These are phyloP conservation scores for Coprinopsis sp. DNA, from an alignment of 768 basidiomycete genomes.

Conservation along the genomic window DNA sequence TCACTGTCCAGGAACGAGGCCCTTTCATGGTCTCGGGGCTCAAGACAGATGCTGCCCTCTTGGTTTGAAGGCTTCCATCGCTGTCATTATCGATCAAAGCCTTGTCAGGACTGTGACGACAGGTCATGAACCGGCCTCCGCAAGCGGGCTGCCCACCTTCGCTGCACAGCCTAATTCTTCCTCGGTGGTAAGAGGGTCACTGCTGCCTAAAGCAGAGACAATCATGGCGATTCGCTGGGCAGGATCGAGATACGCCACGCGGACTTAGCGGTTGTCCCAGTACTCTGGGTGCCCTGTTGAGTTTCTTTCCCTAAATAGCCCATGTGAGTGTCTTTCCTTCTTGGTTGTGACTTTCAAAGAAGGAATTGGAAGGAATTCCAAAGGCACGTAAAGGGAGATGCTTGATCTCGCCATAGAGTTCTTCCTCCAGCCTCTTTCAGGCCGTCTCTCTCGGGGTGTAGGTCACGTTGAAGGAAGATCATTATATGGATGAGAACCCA, in stretches of 20 bases:
- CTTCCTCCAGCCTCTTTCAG: neutral
- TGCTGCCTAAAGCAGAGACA: conserved; percentile 17
- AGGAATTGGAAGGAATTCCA: too few relatives aligned
- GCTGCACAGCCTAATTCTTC: neutral
- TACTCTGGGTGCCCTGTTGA: neutral
- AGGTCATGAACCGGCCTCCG: neutral
- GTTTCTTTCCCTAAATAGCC: neutral
- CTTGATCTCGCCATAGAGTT: neutral
- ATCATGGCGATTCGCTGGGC: conserved; percentile 19
- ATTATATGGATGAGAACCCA: conserved; percentile 1
- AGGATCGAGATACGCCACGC: conserved; percentile 10
- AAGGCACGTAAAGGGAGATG: neutral
- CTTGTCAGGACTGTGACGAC: neutral
- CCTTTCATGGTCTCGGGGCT: too few relatives aligned
- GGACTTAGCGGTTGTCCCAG: conserved; percentile 2
- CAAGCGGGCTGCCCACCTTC: too few relatives aligned
- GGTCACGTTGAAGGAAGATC: conserved; percentile 5
- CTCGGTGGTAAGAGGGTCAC: conserved; percentile 8
- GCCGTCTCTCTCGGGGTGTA: conserved; percentile 10
- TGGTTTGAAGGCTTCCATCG: neutral
- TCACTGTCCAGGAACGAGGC: too few relatives aligned
- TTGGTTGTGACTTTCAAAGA: neutral
- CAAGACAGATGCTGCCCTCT: conserved; percentile 1
- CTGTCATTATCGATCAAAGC: neutral
- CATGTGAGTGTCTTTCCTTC: neutral